Evolutionary conservation across 1,284 basidiomycete species (phyloP).

Genomic region (Peniophora sp.): DNA sequence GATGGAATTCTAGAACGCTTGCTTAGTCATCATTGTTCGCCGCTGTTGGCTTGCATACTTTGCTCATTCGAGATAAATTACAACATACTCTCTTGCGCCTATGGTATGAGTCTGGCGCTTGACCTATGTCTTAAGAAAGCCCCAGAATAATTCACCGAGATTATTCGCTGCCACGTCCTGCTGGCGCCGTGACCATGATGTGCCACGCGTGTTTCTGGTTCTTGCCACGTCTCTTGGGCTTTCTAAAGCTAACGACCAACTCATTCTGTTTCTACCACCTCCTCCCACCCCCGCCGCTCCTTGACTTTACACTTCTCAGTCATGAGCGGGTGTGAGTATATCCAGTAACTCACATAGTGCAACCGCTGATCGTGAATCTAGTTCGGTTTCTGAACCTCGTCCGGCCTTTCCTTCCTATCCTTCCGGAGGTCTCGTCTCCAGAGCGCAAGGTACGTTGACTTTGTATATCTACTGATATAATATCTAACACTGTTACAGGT

Average conservation of each 20-base stretch:
- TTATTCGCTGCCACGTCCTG: too few relatives aligned
- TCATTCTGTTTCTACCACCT: not conserved
- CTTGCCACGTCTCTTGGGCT: not conserved
- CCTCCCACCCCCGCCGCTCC: conserved; percentile 17
- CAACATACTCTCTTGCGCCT: too few relatives aligned
- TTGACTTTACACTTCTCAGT: conserved; percentile 18
- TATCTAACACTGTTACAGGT: conserved; percentile 42
- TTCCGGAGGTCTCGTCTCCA: conserved; percentile 93
- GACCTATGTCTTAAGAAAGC: too few relatives aligned
- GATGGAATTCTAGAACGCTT: not conserved
- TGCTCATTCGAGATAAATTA: too few relatives aligned
- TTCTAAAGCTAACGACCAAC: not conserved
- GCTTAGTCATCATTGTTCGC: too few relatives aligned
- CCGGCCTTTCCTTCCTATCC: conserved; percentile 87
- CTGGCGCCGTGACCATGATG: too few relatives aligned
- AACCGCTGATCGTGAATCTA: conserved; percentile 20
- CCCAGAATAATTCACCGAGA: too few relatives aligned
- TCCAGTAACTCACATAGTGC: not conserved
- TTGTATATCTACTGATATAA: not conserved
- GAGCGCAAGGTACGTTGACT: conserved; percentile 74
- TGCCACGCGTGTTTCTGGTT: too few relatives aligned
- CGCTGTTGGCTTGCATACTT: too few relatives aligned
- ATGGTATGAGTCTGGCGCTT: too few relatives aligned
- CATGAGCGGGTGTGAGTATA: conserved; percentile 33
- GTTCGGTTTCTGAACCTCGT: conserved; percentile 96